phyloP scores from a whole-genome alignment of 352 stramenopile species.

The Elongisporangium prolatum region DNA sequence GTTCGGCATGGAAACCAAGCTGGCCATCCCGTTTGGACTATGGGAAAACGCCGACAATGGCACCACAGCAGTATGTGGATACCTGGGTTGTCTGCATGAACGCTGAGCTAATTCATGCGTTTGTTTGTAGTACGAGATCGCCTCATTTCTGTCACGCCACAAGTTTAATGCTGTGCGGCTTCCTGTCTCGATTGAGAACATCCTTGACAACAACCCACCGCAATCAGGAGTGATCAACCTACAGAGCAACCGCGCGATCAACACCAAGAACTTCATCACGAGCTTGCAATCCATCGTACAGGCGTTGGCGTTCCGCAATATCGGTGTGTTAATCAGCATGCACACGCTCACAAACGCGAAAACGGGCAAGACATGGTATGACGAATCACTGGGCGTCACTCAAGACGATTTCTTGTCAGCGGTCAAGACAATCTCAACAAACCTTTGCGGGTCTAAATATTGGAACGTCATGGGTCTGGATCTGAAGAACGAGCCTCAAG shows the following conservation, averaged over 20 bases:
- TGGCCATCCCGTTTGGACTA: slow-evolving; percentile 64
- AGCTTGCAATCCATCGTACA: slow-evolving; percentile 69
- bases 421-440: slow-evolving; percentile 49
- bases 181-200: slow-evolving; percentile 61
- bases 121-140: slow-evolving; percentile 57
- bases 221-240: slow-evolving; percentile 62
- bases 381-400: slow-evolving; percentile 33
- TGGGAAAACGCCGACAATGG: slow-evolving; percentile 76
- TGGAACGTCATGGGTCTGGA: slow-evolving; percentile 83
- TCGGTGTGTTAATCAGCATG: slow-evolving; percentile 74
- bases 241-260: slow-evolving; percentile 64
- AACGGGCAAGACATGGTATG: slow-evolving; percentile 62
- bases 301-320: slow-evolving; percentile 58
- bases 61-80: slow-evolving; percentile 43
- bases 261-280: slow-evolving; percentile 65
- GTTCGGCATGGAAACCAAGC: slow-evolving; percentile 71
- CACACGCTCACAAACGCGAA: slow-evolving; percentile 59
- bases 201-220: slow-evolving; percentile 60
- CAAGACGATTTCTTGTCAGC: slow-evolving; percentile 58
- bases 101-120: neutral
- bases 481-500: slow-evolving; percentile 76
- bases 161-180: slow-evolving; percentile 82
- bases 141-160: slow-evolving; percentile 67
- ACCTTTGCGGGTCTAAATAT: slow-evolving; percentile 55
- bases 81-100: neutral